Percentiles rank a stretch among this genome's conserved stretches.
These are phyloP conservation scores for Ganoderma multipileum DNA, from an alignment of 1,284 basidiomycete species.

Conservation along the genomic window DNA sequence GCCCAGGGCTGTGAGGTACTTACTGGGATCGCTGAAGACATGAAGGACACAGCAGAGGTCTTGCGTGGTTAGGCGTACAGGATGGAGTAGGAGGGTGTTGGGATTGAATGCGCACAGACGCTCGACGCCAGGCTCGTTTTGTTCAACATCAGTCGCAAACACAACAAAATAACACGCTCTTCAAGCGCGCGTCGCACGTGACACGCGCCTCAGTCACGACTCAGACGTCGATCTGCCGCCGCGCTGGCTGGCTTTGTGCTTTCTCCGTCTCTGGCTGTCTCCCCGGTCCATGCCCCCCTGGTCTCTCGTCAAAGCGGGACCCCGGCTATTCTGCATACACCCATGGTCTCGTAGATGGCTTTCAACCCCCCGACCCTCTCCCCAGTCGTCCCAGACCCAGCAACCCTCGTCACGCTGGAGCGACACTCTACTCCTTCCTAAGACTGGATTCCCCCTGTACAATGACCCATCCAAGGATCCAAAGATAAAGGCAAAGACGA, in stretches of 20 bases:
- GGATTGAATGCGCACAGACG: slow-evolving; percentile 27
- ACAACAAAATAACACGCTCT: slow-evolving; percentile 41
- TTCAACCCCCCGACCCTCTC: slow-evolving; percentile 16
- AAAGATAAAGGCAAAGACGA: slow-evolving; percentile 70
- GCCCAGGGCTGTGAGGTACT: slow-evolving; percentile 18
- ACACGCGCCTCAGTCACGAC: slow-evolving; percentile 23
- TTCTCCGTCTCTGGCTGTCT: slow-evolving; percentile 5
- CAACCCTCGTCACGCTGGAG: slow-evolving; percentile 38
- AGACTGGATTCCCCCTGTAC: slow-evolving; percentile 83
- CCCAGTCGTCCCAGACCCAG: slow-evolving; percentile 38
- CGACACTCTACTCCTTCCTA: slow-evolving; percentile 84
- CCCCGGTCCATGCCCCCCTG: slow-evolving; percentile 28
- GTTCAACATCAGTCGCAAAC: slow-evolving; percentile 43
- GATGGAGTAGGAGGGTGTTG: slow-evolving; percentile 33
- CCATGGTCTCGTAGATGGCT: slow-evolving; percentile 26
- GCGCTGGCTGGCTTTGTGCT: slow-evolving; percentile 2
- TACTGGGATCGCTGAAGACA: slow-evolving; percentile 47
- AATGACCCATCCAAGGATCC: slow-evolving; percentile 74
- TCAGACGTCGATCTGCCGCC: neutral
- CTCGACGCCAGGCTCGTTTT: slow-evolving; percentile 37
- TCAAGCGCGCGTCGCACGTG: slow-evolving; percentile 34
- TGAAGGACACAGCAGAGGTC: slow-evolving; percentile 34
- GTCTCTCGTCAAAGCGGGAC: slow-evolving; percentile 23
- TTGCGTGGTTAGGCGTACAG: slow-evolving; percentile 29
- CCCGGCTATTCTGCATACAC: slow-evolving; percentile 12